phyloP scores from a whole-genome alignment of 495 filamentous ascomycete species.

The Saxispiralis lemnorum region DNA sequence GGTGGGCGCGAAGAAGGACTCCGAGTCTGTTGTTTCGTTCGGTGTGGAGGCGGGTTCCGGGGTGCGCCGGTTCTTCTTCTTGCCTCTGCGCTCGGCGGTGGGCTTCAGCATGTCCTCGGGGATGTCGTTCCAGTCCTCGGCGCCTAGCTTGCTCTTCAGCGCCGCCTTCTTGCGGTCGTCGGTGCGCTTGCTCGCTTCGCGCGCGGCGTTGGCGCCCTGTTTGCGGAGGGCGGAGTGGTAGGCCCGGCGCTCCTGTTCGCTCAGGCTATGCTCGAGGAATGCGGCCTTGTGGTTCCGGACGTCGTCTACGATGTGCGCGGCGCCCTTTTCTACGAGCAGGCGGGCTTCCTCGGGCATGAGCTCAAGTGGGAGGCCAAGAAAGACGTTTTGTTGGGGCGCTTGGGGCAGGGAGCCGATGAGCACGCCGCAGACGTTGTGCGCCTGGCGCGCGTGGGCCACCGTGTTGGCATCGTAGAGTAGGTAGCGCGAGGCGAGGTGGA shows the following conservation, averaged over 20 bases:
- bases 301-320: slow-evolving; percentile 68
- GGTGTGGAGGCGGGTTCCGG: neutral
- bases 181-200: slow-evolving; percentile 15
- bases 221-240: slow-evolving; percentile 17
- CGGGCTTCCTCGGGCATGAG: slow-evolving; percentile 80
- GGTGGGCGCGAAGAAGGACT: slow-evolving; percentile 28
- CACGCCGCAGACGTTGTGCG: slow-evolving; percentile 74
- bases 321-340: slow-evolving; percentile 61
- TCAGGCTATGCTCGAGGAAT: slow-evolving; percentile 33
- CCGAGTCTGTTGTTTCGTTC: neutral
- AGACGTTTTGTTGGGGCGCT: slow-evolving; percentile 84
- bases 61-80: slow-evolving; percentile 2
- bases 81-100: neutral
- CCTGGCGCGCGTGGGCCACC: slow-evolving; percentile 60
- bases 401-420: slow-evolving; percentile 78
- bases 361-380: slow-evolving; percentile 73
- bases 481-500: slow-evolving; percentile 61
- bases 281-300: slow-evolving; percentile 41
- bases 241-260: slow-evolving; percentile 33
- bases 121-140: slow-evolving; percentile 14
- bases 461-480: slow-evolving; percentile 71
- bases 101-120: slow-evolving; percentile 15
- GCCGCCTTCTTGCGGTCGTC: slow-evolving; percentile 13
- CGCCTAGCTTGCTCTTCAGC: slow-evolving; percentile 11
- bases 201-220: slow-evolving; percentile 27